phyloP scores from a whole-genome alignment of 139 green algal species.

The Zygnema cylindricum region DNA sequence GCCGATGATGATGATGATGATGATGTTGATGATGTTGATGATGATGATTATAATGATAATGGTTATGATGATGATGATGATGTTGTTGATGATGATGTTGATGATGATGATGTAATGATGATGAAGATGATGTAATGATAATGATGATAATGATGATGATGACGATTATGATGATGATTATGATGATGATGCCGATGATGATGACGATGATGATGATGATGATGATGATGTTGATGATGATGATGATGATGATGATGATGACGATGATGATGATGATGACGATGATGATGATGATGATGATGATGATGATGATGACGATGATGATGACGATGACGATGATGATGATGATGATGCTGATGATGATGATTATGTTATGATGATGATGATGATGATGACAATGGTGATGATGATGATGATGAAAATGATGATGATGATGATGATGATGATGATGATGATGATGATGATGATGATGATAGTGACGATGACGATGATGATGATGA shows the following conservation, averaged over 20 bases:
- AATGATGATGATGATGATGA: slow-evolving; percentile 21
- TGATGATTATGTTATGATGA: slow-evolving; percentile 6
- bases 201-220: slow-evolving; percentile 24
- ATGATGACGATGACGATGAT: slow-evolving; percentile 15
- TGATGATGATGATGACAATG: slow-evolving; percentile 13
- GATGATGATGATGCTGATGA: no score
- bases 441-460: slow-evolving; percentile 23
- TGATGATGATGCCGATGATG: no score
- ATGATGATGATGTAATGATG: slow-evolving; percentile 16
- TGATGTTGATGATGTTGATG: no score
- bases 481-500: slow-evolving; percentile 3
- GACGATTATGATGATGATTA: no score
- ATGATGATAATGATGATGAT: slow-evolving; percentile 22
- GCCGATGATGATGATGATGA: no score
- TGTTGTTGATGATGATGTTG: slow-evolving; percentile 22
- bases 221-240: slow-evolving; percentile 6
- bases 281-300: not conserved
- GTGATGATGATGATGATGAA: slow-evolving; percentile 16
- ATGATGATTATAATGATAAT: no score
- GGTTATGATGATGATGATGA: no score
- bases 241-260: slow-evolving; percentile 19
- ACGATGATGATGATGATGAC: slow-evolving; percentile 18
- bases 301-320: not conserved
- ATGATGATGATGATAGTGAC: slow-evolving; percentile 3
- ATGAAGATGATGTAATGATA: slow-evolving; percentile 4